Percentiles rank a stretch among this genome's conserved stretches.
These are phyloP conservation scores for Wickerhamomyces tratensis DNA, from an alignment of 805 yeast genomes.

Conservation along the genomic window DNA sequence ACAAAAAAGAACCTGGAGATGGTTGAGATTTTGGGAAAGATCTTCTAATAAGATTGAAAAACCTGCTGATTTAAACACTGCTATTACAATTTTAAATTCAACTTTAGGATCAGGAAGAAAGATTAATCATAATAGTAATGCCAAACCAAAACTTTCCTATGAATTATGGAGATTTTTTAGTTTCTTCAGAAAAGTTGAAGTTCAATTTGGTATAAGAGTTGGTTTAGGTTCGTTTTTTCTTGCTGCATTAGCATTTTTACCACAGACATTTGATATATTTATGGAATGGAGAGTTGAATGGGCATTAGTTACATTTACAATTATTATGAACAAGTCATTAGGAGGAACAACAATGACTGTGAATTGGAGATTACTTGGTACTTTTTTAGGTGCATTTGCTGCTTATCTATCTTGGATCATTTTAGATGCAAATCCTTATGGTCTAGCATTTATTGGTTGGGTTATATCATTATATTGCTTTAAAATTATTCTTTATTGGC, in stretches of 20 bases:
- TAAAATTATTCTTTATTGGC: conserved; percentile 60
- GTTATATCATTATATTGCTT: conserved; percentile 30
- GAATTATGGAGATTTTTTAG: conserved; percentile 41
- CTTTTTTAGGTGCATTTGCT: conserved; percentile 55
- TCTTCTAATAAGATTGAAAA: background rate
- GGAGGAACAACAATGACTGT: conserved; percentile 81
- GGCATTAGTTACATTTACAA: conserved; percentile 74
- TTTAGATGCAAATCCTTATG: conserved; percentile 44
- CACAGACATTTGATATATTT: conserved; percentile 43
- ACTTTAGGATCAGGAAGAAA: conserved; percentile 14
- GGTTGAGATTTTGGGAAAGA: conserved; percentile 43
- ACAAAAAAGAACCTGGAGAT: conserved; percentile 31
- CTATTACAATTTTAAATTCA: conserved; percentile 7
- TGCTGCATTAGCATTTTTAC: conserved; percentile 58
- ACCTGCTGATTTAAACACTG: conserved; percentile 6
- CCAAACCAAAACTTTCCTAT: conserved; percentile 14
- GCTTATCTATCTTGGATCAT: conserved; percentile 55
- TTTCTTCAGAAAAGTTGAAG: conserved; percentile 50
- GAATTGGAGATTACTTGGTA: conserved; percentile 66
- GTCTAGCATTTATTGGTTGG: conserved; percentile 39
- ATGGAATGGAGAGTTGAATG: conserved; percentile 72
- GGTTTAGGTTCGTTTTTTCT: conserved; percentile 66
- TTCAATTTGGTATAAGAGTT: conserved; percentile 71
- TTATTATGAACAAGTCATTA: conserved; percentile 75
- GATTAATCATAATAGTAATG: conserved; percentile 7